phyloP scores from a whole-genome alignment of 2,329 filamentous ascomycete species.

The Arachnomyces sp. region DNA sequence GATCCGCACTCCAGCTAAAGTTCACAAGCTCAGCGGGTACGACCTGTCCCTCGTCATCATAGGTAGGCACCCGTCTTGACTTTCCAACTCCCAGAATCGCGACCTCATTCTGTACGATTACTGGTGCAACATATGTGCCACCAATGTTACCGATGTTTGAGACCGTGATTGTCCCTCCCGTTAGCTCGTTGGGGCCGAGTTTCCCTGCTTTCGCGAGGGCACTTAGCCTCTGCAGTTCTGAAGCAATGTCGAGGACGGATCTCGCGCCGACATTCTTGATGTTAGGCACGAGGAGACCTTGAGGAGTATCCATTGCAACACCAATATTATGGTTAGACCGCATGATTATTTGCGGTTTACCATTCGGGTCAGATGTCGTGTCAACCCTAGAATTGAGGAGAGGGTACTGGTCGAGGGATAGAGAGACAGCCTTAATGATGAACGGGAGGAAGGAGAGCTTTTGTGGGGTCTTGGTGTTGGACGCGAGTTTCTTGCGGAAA shows the following conservation, averaged over 20 bases:
- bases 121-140: constrained; percentile 81
- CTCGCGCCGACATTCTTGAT: constrained; percentile 72
- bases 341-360: constrained; percentile 66
- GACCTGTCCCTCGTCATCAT: constrained; percentile 51
- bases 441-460: constrained; percentile 90
- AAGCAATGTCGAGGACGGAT: constrained; percentile 69
- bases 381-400: constrained; percentile 83
- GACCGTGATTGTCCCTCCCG: constrained; percentile 84
- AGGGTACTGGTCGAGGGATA: constrained; percentile 72
- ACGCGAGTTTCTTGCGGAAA: constrained; percentile 61
- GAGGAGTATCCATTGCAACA: constrained; percentile 87
- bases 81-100: constrained; percentile 85
- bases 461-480: constrained; percentile 34
- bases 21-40: constrained; percentile 73
- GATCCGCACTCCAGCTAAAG: constrained; percentile 95
- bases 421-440: constrained; percentile 88
- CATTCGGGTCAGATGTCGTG: constrained; percentile 40
- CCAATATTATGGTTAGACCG: constrained; percentile 89
- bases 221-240: constrained; percentile 67
- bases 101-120: constrained; percentile 84
- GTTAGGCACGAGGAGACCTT: constrained; percentile 82
- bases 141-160: constrained; percentile 96
- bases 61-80: constrained; percentile 71
- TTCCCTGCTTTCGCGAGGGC: constrained; percentile 64
- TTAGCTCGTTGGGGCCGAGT: constrained; percentile 65